Evolutionary conservation across 2,329 filamentous ascomycete species (phyloP), one percentile per base, ranked within the genome.

Genomic region (Cladosporium phlei): DNA sequence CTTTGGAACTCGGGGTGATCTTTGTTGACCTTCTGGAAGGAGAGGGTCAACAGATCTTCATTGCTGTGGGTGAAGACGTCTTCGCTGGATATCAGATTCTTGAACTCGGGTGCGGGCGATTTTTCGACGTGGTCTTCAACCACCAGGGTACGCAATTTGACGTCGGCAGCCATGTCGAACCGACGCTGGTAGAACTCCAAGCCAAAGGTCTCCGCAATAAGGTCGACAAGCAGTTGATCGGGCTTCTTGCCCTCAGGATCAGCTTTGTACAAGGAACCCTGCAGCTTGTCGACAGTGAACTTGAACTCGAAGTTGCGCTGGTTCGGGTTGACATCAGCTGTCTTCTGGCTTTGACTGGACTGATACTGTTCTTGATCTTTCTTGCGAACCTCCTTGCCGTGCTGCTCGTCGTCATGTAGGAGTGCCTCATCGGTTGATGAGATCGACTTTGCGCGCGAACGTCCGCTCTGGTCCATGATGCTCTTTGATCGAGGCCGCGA

Each of bases 301-400:
- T 90, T 94, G 70, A 98, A 88, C 64, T 98, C 89, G 56, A 99
- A 97, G 53, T 85, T 91, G 34, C 87, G 85, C 59, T 96, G 90
- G 58, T 94, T 87, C 37, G 93, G 73, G 59, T 86, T 87, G 20
- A 64, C 58, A 9, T 69, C 62, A 4, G 59, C 47, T 20, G 61
- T 58, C 29, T 64, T 54, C 64, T 86, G 72, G 27, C 81, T 75
- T 37, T 80, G 72, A 12, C 71, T 73, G n/a, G 52, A 27, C 16
- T 45, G 24, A 16, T 52, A 46, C n/a, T 51, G 48, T 21, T 61
- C 53, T n/a, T 47, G 51, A 69, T 68, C 27, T 81, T 59, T 87
- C 78, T 59, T 50, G 49, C 85, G 86, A 25, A 82, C 79, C 1
- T 83, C 78, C 21, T 62, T 57, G 21, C 57, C 60, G 5, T 80